A percentile compares a stretch with the other conserved stretches of the same genome.
These are phyloP conservation scores for Heterobasidion occidentale DNA, from an alignment of 1,284 basidiomycete genomes.

Conservation along the genomic window DNA sequence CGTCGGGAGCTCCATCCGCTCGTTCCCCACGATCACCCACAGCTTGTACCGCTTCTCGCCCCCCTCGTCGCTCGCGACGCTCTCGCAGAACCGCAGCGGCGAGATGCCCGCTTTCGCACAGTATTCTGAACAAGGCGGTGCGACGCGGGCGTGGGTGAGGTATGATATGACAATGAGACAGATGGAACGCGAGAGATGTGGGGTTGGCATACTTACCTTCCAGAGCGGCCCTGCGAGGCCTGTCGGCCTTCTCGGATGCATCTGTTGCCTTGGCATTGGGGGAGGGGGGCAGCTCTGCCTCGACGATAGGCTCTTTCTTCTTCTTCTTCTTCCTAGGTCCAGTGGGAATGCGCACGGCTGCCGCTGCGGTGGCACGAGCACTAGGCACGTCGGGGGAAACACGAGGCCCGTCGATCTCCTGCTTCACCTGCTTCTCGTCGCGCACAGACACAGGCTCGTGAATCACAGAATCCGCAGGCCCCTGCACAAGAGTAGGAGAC, in stretches of 20 bases:
- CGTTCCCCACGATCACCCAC: conserved; percentile 34
- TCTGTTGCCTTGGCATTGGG: neutral
- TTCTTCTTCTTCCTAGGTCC: too few species aligned
- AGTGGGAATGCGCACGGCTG: too few species aligned
- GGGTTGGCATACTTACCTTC: neutral
- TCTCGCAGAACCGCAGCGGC: conserved; percentile 23
- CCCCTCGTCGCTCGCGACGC: conserved; percentile 6
- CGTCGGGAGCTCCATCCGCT: conserved; percentile 30
- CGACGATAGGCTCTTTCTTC: too few species aligned
- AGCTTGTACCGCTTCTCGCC: conserved; percentile 23
- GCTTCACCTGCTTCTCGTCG: too few species aligned
- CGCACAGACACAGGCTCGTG: too few species aligned
- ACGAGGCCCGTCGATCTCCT: too few species aligned
- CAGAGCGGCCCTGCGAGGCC: neutral
- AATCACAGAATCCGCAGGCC: too few species aligned
- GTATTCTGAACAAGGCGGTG: conserved; percentile 14
- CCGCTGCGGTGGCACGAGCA: too few species aligned
- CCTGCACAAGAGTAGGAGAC: too few species aligned
- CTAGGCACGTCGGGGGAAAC: too few species aligned
- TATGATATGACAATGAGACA: neutral
- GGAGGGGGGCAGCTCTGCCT: too few species aligned
- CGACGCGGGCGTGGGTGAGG: neutral
- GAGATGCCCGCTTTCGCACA: conserved; percentile 18
- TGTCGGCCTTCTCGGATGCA: neutral
- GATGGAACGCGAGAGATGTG: neutral